Conservation (phyloP, 768 basidiomycete species). For the Rhodotorula paludigena region DNA sequence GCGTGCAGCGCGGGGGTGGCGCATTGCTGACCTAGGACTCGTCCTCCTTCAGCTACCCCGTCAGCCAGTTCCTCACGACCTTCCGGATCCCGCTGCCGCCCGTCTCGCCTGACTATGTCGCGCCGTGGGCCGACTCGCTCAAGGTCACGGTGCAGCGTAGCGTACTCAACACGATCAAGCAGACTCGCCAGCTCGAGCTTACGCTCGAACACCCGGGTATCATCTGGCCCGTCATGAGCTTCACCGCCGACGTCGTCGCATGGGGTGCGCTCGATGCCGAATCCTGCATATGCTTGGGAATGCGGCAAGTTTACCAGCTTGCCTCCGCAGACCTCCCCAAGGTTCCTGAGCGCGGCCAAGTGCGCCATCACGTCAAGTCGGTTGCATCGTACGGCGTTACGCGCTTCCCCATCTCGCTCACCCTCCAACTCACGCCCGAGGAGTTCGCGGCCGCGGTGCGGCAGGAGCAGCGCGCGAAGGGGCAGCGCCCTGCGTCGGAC, state of each 20-base stretch:
- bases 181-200: conserved; percentile 66
- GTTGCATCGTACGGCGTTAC: conserved; percentile 67
- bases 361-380: conserved; percentile 76
- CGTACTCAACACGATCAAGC: conserved; percentile 55
- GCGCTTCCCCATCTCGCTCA: conserved; percentile 67
- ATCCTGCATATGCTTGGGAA: background rate
- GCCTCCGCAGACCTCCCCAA: conserved; percentile 45
- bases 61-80: conserved; percentile 67
- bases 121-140: conserved; percentile 52
- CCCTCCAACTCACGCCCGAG: conserved; percentile 55
- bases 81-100: conserved; percentile 67
- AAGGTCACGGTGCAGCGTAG: conserved; percentile 59
- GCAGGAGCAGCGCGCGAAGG: conserved; percentile 36
- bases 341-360: conserved; percentile 65
- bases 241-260: conserved; percentile 78
- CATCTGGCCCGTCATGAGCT: conserved; percentile 83
- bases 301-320: background rate
- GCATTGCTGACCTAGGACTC: conserved; percentile 12
- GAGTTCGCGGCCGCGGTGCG: conserved; percentile 32
- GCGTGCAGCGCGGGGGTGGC: no score
- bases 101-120: conserved; percentile 51
- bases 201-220: conserved; percentile 68
- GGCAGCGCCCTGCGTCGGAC: conserved; percentile 40
- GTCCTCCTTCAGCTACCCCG: background rate
- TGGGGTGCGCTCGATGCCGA: conserved; percentile 54